Evolutionary conservation across 2,329 filamentous ascomycete genomes (phyloP), one percentile per base, ranked within the genome.

Genomic region (Xylariaceae sp.): DNA sequence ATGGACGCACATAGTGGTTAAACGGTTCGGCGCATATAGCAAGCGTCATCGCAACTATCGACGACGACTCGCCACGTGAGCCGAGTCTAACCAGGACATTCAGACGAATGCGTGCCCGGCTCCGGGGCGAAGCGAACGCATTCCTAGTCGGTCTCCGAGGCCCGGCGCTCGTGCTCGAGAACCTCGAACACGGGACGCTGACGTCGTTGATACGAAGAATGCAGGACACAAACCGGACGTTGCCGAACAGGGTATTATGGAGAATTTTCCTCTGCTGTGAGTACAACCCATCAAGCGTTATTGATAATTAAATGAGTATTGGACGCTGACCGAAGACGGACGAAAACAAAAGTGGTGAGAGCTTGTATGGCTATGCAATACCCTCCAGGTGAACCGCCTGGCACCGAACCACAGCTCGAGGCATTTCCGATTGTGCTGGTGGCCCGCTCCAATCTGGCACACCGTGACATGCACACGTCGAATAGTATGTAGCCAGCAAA

Each of bases 161-260:
- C 2, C 55, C 53, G 2, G 21, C 51, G 2, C 39, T 52, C 0
- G 52, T 54, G 16, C 18, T 58, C 6, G 57, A 60, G 22, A 40
- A 55, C 32, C 53, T 58, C 16, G 45, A 50, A 19, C 48, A 60
- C n/a, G 57, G 51, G n/a, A 29, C 36, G 13, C 3, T 57, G n/a
- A 16, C 6, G n/a, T 6, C 6, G 3, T 56, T 8, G 9, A n/a
- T 8, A 3, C 1, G 3, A 1, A 16, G 9, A 10, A 2, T 43
- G 2, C 12, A 1, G 4, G 7, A 0, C 2, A 12, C 9, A 1
- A 16, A 34, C 9, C 9, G 7, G 9, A 13, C 1, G 2, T 13
- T 61, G 4, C 51, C 57, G 6, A 61, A 58, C 21, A 32, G 59
- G n/a, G 3, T 61, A 7, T 46, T 61, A 21, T 61, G 59, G 59